phyloP scores from a whole-genome alignment of 2,329 filamentous ascomycete genomes.

The Alternaria tenuissima region DNA sequence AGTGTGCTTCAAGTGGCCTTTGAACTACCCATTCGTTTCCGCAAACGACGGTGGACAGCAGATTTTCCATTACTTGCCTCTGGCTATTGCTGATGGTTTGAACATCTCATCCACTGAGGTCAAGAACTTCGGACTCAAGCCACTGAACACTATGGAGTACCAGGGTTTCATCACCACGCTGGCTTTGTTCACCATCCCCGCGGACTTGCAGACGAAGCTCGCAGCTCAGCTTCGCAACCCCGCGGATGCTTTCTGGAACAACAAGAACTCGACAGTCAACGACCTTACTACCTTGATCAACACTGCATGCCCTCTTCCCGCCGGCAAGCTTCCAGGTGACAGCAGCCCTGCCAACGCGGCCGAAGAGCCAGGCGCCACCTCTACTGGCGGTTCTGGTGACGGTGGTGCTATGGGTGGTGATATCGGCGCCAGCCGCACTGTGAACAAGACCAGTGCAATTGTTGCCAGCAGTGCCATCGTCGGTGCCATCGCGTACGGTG shows the following conservation, averaged over 20 bases:
- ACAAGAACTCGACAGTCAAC: constrained; percentile 69
- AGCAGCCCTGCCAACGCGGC: constrained; percentile 52
- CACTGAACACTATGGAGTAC: constrained; percentile 73
- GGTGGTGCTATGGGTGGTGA: constrained; percentile 62
- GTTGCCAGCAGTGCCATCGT: constrained; percentile 81
- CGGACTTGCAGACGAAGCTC: constrained; percentile 63
- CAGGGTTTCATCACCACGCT: constrained; percentile 84
- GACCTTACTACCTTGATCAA: constrained; percentile 85
- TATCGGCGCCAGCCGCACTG: constrained; percentile 62
- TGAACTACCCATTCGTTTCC: constrained; percentile 85
- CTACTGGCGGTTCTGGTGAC: constrained; percentile 48
- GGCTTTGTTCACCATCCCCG: constrained; percentile 62
- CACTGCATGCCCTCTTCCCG: constrained; percentile 75
- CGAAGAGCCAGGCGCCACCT: constrained; percentile 48
- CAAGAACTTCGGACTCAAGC: constrained; percentile 74
- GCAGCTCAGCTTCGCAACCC: constrained; percentile 74
- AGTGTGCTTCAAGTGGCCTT: constrained; percentile 79
- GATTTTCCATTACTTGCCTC: constrained; percentile 81
- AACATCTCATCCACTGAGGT: constrained; percentile 60
- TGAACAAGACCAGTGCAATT: constrained; percentile 69
- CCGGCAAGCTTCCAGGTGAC: constrained; percentile 52
- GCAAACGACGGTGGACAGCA: constrained; percentile 79
- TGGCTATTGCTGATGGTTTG: constrained; percentile 73
- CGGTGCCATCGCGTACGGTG: constrained; percentile 86
- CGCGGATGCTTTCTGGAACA: constrained; percentile 77